These are phyloP conservation scores for Aspergillus ibericus DNA, from an alignment of 2,329 filamentous ascomycete species.

Conservation along the genomic window DNA sequence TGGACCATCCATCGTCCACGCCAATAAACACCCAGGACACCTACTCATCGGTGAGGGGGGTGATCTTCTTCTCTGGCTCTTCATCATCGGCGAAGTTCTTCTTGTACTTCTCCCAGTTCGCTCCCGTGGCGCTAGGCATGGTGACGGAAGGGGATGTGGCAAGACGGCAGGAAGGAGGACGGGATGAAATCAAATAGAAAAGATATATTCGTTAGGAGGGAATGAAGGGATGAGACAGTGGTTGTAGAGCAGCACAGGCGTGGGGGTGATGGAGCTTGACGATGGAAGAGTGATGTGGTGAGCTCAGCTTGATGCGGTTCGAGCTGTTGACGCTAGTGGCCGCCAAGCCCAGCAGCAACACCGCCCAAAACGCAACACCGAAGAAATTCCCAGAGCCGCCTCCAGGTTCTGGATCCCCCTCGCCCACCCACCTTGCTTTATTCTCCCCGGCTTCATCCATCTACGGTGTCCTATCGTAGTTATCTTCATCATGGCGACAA, in stretches of 20 bases:
- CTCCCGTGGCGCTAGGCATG: constrained; percentile 91
- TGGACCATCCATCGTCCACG: neutral
- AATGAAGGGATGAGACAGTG: constrained; percentile 1
- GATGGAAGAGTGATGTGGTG: constrained; percentile 28
- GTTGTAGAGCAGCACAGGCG: neutral
- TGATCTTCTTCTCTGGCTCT: constrained; percentile 99
- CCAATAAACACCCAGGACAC: constrained; percentile 30
- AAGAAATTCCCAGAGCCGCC: constrained; percentile 39
- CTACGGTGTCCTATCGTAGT: constrained; percentile 28
- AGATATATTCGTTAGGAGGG: neutral
- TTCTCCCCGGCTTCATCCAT: constrained; percentile 22
- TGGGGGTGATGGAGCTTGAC: constrained; percentile 10
- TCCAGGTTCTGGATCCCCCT: constrained; percentile 25
- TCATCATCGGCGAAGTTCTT: constrained; percentile 97
- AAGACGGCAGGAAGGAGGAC: constrained; percentile 18
- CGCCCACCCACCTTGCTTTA: constrained; percentile 20
- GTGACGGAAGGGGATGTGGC: constrained; percentile 52
- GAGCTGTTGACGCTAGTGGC: constrained; percentile 40
- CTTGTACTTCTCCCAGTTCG: constrained; percentile 98
- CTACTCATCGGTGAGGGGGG: constrained; percentile 92
- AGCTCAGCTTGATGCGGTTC: constrained; percentile 31
- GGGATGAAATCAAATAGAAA: constrained; percentile 1
- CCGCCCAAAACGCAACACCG: constrained; percentile 38
- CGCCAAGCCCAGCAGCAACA: constrained; percentile 40
- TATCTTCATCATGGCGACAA: constrained; percentile 51